Evolutionary conservation across 2,329 filamentous ascomycete species (phyloP), one percentile per base, ranked within the genome.

Genomic region (Fusarium sp.): DNA sequence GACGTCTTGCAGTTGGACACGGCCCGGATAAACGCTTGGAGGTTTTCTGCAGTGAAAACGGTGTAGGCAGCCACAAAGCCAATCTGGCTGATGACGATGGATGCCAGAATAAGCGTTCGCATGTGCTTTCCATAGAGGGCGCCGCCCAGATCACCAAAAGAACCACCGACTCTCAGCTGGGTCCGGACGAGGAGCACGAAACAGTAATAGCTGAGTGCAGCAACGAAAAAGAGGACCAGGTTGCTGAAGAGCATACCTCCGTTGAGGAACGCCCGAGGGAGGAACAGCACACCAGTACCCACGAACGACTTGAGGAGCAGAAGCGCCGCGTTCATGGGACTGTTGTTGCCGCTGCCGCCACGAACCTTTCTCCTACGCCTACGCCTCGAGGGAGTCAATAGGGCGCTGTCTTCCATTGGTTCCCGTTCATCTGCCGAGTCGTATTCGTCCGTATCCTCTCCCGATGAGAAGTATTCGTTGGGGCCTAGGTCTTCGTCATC

Each of bases 221-320:
- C 95, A 17, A 99, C 94, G 43, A 88, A 89, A 25, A 99, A 86
- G n/a, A 99, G 89, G 17, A 99, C 93, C 61, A 97, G 74, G 80
- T 97, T 98, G 79, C 95, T 98, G 84, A 99, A 99, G 17, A 98
- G 85, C 95, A 99, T 98, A 68, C 97, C 97, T 63, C 97, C 97
- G 79, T 98, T 99, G 73, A 98, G 89, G 81, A 97, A 99, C 6
- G 97, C 96, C 57, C 95, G 92, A 1, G 96, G 96, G 37, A 98
- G 86, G 85, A 98, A 98, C 17, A 98, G 87, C 10, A 98, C 96
- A 65, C 96, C 96, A 0, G 97, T 99, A 22, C 97, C 97, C 57
- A 99, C 97, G 80, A 99, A 99, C 0, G 96, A 98, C 86, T 99
- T 99, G 75, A 99, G 90, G 47, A 99, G 87, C 63, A 99, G 88